Evolutionary conservation across 192 early-diverging fungal species (phyloP).

Genomic region (Paraglomus brasilianum): DNA sequence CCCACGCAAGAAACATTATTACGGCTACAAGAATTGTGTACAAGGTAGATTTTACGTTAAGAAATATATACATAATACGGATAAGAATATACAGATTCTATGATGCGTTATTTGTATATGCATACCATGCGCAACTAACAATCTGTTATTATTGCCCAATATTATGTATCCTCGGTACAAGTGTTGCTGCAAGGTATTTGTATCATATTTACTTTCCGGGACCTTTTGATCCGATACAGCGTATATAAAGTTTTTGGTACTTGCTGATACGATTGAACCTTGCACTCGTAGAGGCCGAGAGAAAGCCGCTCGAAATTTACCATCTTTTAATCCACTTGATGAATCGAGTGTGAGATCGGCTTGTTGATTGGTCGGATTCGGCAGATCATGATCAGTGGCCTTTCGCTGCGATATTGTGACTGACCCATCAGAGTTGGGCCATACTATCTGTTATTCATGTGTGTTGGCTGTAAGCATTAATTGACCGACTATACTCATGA

Average conservation of each 20-base stretch:
- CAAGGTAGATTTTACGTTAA: no score
- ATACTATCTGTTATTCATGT: constrained; percentile 11
- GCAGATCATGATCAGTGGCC: background rate
- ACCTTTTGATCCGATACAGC: background rate
- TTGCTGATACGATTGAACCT: background rate
- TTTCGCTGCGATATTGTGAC: constrained; percentile 11
- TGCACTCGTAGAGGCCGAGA: background rate
- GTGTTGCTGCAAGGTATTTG: background rate
- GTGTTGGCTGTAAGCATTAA: background rate
- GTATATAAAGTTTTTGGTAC: constrained; percentile 6
- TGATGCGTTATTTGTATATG: background rate
- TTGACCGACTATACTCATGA: background rate
- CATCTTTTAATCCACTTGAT: background rate
- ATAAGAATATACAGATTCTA: background rate
- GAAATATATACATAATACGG: background rate
- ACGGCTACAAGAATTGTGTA: background rate
- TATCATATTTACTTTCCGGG: background rate
- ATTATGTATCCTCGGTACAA: background rate
- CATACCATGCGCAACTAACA: constrained; percentile 22
- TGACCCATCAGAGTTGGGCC: background rate
- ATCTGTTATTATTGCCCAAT: constrained; percentile 3
- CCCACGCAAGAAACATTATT: constrained; percentile 21
- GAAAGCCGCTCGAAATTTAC: background rate
- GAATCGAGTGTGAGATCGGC: constrained; percentile 5
- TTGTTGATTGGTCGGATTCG: background rate